Evolutionary conservation across 352 stramenopile genomes (phyloP), one percentile per base, ranked within the genome.

Genomic region (Globisporangium takayamanum): DNA sequence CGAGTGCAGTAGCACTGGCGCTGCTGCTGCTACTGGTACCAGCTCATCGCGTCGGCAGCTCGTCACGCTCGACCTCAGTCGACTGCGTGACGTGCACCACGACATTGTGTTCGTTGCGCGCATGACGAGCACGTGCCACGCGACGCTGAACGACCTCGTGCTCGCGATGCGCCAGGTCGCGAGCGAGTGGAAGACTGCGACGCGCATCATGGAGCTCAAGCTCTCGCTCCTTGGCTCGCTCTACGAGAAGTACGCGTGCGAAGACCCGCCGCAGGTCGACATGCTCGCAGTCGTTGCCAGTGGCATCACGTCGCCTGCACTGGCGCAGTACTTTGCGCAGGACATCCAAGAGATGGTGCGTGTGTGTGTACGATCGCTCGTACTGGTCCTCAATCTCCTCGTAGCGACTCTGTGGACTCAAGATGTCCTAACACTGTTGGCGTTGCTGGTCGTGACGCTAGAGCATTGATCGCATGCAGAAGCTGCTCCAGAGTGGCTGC

Each of bases 271-370:
- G 22, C 82, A 89, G 50, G 71, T 80, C 10, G 79, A 92, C 51
- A 89, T 92, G 82, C 67, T 92, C n/a, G 74, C 76, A 1, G 64
- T 79, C 5, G 59, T 83, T 16, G 76, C 75, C 1, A 83, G 66
- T 8, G 82, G 82, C 0, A 84, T 89, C 50, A 78, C 74, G 22
- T 66, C 78, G 7, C 82, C 82, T 26, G 79, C 78, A 14, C 60
- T 92, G 6, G 76, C 78, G 1, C 82, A 92, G 54, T 92, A 87
- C 49, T 92, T 92, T 62, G 79, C 82, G 2, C 82, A 92, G 63
- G 79, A 92, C 57, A 92, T 92, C 50, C 79, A 89, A 50, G 82
- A 89, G 64, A 85, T 88, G 76, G 81, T 88, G 60, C 37, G 70
- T 62, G 22, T n/a, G 7, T 52, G 26, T 46, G 25, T 22, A 28